phyloP scores from a whole-genome alignment of 2,329 filamentous ascomycete genomes.

The Colletotrichum navitas region DNA sequence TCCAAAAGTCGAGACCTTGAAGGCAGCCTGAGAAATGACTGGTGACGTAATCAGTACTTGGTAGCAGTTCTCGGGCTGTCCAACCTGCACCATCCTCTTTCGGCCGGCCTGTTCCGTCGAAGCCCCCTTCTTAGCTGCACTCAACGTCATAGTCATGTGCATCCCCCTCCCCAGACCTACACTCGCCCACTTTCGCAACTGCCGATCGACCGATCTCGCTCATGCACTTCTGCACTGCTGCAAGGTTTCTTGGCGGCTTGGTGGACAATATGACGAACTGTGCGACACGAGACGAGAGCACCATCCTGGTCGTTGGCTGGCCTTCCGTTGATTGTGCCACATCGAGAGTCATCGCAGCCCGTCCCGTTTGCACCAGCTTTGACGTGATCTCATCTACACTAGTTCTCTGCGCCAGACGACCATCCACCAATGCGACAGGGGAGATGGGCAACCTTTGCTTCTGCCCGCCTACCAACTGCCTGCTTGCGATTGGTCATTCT shows the following conservation, averaged over 20 bases:
- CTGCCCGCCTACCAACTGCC: slow-evolving; percentile 12
- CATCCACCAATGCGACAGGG: neutral
- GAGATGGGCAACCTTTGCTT: slow-evolving; percentile 2
- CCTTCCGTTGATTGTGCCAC: slow-evolving; percentile 12
- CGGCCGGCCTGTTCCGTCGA: slow-evolving; percentile 8
- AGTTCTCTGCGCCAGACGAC: neutral
- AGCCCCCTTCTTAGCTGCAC: neutral
- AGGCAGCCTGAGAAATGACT: neutral
- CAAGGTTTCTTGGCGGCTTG: slow-evolving; percentile 31
- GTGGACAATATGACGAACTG: slow-evolving; percentile 35
- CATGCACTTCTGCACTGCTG: slow-evolving; percentile 10
- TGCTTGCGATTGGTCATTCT: neutral
- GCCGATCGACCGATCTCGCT: slow-evolving; percentile 26
- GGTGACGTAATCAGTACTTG: slow-evolving; percentile 28
- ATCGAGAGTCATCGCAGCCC: slow-evolving; percentile 18
- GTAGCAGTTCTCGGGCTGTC: neutral
- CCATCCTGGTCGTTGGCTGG: slow-evolving; percentile 22
- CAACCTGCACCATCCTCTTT: neutral
- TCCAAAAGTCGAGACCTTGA: neutral
- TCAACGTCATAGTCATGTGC: slow-evolving; percentile 33
- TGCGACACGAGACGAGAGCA: slow-evolving; percentile 12
- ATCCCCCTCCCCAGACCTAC: slow-evolving; percentile 15
- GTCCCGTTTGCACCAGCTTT: slow-evolving; percentile 31
- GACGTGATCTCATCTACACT: slow-evolving; percentile 23
- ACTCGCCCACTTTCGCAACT: slow-evolving; percentile 23